phyloP scores from a whole-genome alignment of 179 eudicot species.

The Silene coronaria region DNA sequence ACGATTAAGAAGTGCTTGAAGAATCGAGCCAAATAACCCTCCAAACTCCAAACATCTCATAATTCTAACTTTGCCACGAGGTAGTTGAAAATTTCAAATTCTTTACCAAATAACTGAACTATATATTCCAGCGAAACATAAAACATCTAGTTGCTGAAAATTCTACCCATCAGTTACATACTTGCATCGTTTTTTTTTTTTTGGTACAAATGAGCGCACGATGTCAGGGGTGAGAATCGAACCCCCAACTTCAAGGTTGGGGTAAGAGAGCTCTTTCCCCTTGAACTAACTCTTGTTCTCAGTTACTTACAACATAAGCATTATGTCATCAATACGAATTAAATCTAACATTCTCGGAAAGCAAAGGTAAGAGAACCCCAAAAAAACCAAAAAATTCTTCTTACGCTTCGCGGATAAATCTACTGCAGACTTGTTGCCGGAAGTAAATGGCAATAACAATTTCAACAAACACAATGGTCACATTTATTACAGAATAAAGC shows the following conservation, averaged over 20 bases:
- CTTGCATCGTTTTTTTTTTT: no score
- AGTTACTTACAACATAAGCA: no score
- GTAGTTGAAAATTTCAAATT: background rate
- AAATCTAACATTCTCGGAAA: no score
- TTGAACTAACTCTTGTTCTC: no score
- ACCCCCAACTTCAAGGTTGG: no score
- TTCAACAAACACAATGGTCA: background rate
- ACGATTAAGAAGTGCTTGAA: background rate
- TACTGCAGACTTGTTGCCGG: background rate
- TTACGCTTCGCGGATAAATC: background rate
- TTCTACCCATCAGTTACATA: background rate
- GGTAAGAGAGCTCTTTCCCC: no score
- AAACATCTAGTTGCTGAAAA: background rate
- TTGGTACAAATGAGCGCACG: no score
- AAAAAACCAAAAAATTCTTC: background rate
- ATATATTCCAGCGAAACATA: background rate
- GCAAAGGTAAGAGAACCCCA: no score
- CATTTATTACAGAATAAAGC: background rate
- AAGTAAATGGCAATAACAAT: background rate
- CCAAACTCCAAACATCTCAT: background rate
- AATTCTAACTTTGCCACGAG: background rate
- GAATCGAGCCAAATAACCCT: background rate
- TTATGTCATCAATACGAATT: no score
- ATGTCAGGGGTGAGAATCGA: no score
- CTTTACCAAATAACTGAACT: background rate